A percentile compares a stretch with the other conserved stretches of the same genome.
Evolutionary conservation across 2,329 filamentous ascomycete species (phyloP).

Genomic region (Diplodia scrobiculata): DNA sequence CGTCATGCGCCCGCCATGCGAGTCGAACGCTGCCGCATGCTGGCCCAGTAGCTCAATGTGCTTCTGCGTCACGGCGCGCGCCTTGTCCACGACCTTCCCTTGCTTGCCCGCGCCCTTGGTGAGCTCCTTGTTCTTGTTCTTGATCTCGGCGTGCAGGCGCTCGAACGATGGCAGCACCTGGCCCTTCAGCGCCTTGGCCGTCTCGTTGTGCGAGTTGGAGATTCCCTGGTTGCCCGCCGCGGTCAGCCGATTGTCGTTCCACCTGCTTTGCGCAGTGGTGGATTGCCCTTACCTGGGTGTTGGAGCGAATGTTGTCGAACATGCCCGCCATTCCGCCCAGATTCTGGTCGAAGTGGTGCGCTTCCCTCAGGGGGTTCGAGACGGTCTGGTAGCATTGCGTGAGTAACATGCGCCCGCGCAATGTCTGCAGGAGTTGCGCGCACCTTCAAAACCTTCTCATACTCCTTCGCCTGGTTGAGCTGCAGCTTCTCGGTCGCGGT

Average conservation of each 20-base stretch:
- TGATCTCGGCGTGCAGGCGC: slow-evolving; percentile 92
- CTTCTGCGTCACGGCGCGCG: slow-evolving; percentile 83
- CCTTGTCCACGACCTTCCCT: slow-evolving; percentile 89
- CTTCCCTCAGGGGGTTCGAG: slow-evolving; percentile 80
- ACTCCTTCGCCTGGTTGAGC: slow-evolving; percentile 84
- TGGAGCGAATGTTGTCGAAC: slow-evolving; percentile 91
- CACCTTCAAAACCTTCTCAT: slow-evolving; percentile 89
- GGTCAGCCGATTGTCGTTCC: not conserved
- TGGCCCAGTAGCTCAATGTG: slow-evolving; percentile 92
- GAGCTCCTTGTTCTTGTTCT: slow-evolving; percentile 92
- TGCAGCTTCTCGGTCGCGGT: slow-evolving; percentile 82
- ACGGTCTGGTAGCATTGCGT: slow-evolving; percentile 63
- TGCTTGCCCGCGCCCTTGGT: slow-evolving; percentile 77
- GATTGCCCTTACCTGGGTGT: slow-evolving; percentile 68
- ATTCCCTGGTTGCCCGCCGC: slow-evolving; percentile 60
- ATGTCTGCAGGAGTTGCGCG: slow-evolving; percentile 23
- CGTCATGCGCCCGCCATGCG: slow-evolving; percentile 69
- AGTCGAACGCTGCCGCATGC: slow-evolving; percentile 78
- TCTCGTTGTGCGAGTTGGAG: slow-evolving; percentile 85
- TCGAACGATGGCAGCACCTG: slow-evolving; percentile 86
- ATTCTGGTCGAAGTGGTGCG: slow-evolving; percentile 87
- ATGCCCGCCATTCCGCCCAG: slow-evolving; percentile 85
- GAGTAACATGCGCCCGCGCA: not conserved
- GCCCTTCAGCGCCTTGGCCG: slow-evolving; percentile 84
- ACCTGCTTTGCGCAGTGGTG: not conserved